Evolutionary conservation across 768 basidiomycete genomes (phyloP), one percentile per base, ranked within the genome.

Genomic region (Scleroderma bovista): DNA sequence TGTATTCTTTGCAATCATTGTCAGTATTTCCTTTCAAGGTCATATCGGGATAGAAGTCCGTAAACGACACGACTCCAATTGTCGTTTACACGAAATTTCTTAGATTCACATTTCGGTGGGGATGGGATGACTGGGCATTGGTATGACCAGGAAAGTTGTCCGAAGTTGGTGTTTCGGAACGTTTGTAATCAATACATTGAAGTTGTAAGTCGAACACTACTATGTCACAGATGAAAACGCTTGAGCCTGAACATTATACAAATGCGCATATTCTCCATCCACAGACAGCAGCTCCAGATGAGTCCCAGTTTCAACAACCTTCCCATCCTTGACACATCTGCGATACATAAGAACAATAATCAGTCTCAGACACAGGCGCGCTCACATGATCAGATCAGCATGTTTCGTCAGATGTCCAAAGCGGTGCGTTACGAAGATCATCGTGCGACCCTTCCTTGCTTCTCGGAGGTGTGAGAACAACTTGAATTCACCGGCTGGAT

Each of bases 351-450:
- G 34, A 36, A 6, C n/a, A 13, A n/a, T 13, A 36, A n/a, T n/a
- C n/a, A n/a, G n/a, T n/a, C n/a, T n/a, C n/a, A 36, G 13, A 36
- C 34, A n/a, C n/a, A n/a, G n/a, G n/a, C 12, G n/a, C n/a, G 55
- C 71, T 26, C 39, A 73, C 70, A 74, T 49, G 23, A 74, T 69
- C 3, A 65, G 19, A 44, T 73, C 69, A 0, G 72, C 73, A 31
- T 64, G 51, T 37, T 64, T 67, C 7, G 69, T 71, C 42, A 71
- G 51, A 53, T 71, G 68, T 13, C 65, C 71, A 33, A 69, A 72
- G 6, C 72, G 64, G 51, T 74, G 72, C 0, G 71, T 72, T 4
- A 72, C 68, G 31, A 74, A 71, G 26, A 73, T 59, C 67, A 71
- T 67, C 6, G 72, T 74, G 39, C 67, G 62, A 0, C 65, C 70